Conservation (phyloP, 345 rosid species). For the Laguncularia racemosa region DNA sequence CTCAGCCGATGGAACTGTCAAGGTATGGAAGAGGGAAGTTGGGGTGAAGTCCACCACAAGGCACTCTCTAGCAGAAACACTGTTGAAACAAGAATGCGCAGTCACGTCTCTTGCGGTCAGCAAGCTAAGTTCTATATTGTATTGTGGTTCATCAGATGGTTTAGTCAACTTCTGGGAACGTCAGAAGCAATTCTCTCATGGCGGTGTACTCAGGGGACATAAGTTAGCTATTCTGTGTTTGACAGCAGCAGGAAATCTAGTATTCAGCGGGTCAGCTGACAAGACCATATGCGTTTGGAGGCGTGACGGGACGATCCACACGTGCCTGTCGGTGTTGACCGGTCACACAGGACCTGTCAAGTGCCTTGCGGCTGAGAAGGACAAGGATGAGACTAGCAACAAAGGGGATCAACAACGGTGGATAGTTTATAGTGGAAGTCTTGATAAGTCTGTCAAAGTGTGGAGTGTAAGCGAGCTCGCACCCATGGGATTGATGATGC, state of each 20-base stretch:
- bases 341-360: slow-evolving; percentile 95
- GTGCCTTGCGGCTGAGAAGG: slow-evolving; percentile 74
- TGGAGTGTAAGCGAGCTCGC: slow-evolving; percentile 78
- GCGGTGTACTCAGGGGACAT: slow-evolving; percentile 79
- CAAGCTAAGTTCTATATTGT: slow-evolving; percentile 36
- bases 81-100: slow-evolving; percentile 80
- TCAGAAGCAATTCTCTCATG: slow-evolving; percentile 56
- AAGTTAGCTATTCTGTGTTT: slow-evolving; percentile 87
- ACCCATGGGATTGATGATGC: slow-evolving; percentile 36
- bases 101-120: slow-evolving; percentile 73
- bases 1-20: slow-evolving; percentile 89
- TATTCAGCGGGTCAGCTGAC: slow-evolving; percentile 93
- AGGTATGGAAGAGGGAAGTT: slow-evolving; percentile 71
- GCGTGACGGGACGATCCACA: slow-evolving; percentile 60
- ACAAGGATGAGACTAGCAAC: slow-evolving; percentile 28
- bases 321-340: slow-evolving; percentile 74
- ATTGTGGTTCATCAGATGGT: slow-evolving; percentile 92
- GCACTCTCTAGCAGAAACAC: slow-evolving; percentile 46
- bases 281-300: slow-evolving; percentile 94
- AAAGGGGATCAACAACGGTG: slow-evolving; percentile 43
- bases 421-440: slow-evolving; percentile 85
- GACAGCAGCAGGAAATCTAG: slow-evolving; percentile 56
- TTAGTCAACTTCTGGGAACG: slow-evolving; percentile 81
- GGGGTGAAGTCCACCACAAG: slow-evolving; percentile 37
- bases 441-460: slow-evolving; percentile 89